Conservation (phyloP, 495 filamentous ascomycete genomes). For the Physcia stellaris region DNA sequence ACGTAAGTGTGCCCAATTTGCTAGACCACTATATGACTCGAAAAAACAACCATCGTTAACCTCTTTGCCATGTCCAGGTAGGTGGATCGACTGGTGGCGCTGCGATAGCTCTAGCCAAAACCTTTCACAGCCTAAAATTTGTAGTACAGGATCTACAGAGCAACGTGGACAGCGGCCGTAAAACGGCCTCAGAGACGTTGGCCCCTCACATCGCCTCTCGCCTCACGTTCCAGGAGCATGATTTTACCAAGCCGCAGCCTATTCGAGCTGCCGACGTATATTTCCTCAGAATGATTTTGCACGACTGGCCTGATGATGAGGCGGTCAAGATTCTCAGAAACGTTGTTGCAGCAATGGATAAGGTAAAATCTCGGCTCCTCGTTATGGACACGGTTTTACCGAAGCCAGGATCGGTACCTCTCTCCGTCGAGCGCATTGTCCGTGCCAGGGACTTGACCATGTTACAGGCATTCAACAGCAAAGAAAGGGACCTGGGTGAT, state of each 20-base stretch:
- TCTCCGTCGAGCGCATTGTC: conserved; percentile 17
- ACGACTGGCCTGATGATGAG: conserved; percentile 35
- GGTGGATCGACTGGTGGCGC: conserved; percentile 18
- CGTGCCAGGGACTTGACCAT: conserved; percentile 25
- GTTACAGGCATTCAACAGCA: conserved; percentile 25
- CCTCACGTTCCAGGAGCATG: conserved; percentile 30
- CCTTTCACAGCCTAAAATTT: conserved; percentile 19
- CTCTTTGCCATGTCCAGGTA: conserved; percentile 4
- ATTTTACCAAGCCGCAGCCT: conserved; percentile 36
- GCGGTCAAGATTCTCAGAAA: conserved; percentile 28
- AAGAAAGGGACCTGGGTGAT: conserved; percentile 27
- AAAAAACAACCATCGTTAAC: neutral
- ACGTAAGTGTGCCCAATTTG: conserved; percentile 5
- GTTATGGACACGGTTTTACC: conserved; percentile 31
- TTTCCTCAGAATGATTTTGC: conserved; percentile 39
- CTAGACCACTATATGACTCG: neutral
- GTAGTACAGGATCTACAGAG: conserved; percentile 18
- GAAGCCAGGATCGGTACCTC: conserved; percentile 17
- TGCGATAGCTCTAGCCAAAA: conserved; percentile 18
- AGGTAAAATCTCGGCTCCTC: conserved; percentile 13
- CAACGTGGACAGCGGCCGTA: neutral
- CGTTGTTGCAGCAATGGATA: conserved; percentile 27
- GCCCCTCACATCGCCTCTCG: conserved; percentile 17
- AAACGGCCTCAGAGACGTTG: neutral
- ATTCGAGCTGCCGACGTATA: conserved; percentile 38